Evolutionary conservation across 148 eudicot genomes (phyloP), one percentile per base, ranked within the genome.

Genomic region (Polygonum maritimum): DNA sequence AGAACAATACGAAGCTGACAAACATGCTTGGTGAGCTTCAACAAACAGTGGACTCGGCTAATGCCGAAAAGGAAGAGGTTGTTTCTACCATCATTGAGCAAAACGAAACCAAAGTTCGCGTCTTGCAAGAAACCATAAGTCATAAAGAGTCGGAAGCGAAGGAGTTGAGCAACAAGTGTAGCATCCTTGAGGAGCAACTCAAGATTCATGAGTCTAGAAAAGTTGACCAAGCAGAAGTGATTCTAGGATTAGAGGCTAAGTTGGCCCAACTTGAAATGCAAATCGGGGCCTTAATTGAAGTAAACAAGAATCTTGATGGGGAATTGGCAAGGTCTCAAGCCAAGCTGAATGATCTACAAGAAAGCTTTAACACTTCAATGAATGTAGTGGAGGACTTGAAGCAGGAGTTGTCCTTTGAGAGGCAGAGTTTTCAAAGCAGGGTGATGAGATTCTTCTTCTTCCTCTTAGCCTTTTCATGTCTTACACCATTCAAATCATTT

Each of bases 351-450:
- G 88, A 85, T 80, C 78, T 91, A 38, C 80, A 83, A 69, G 48
- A 77, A 12, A 83, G 86, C 74, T 82, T 82, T 71, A 44, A 80
- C 18, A 48, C 78, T 73, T 87, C 96, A 52, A 76, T 86, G 73
- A 84, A 88, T 83, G 71, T 73, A 33, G 82, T 86, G 51, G 91
- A 92, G 78, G 94, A 90, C 76, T 80, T 90, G 76, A 86, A 81
- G 55, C 85, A 85, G 31, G 86, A 86, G 80, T 84, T 92, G 63
- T 54, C 82, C 71, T 85, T 88, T 73, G 97, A 89, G 81, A 83
- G 87, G 71, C 83, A 94, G 78, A 86, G 76, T 67, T 84, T 90
- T 52, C 91, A 88, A 73, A 82, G 92, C 52, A 87, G 85, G 92
- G 97, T 92, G 47, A 69, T 35, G 14, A 69, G 8, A 33, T 35